Percentiles rank a stretch among this genome's conserved stretches.
These are phyloP conservation scores for Hyaloscypha variabilis DNA, from an alignment of 495 filamentous ascomycete species.

Conservation along the genomic window DNA sequence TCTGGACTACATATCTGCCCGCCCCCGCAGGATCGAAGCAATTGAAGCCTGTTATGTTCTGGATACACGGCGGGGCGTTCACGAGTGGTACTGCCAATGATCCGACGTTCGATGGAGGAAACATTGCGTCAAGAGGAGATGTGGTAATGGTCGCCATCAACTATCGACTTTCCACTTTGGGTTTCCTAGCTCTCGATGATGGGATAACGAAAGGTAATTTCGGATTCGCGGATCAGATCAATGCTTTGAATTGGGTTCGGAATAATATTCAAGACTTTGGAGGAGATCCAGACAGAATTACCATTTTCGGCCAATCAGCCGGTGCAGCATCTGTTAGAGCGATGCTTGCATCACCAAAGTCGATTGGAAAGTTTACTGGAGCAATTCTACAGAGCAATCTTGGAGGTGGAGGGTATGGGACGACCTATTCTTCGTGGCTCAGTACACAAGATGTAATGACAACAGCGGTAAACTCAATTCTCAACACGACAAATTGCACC, in stretches of 20 bases:
- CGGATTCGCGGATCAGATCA: slow-evolving; percentile 54
- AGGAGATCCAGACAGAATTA: slow-evolving; percentile 42
- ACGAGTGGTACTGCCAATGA: slow-evolving; percentile 31
- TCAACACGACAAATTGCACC: slow-evolving; percentile 42
- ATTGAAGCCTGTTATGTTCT: slow-evolving; percentile 51
- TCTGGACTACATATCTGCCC: slow-evolving; percentile 51
- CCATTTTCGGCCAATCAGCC: slow-evolving; percentile 54
- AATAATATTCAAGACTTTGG: slow-evolving; percentile 50
- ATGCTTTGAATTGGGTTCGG: slow-evolving; percentile 49
- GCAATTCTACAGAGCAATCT: slow-evolving; percentile 54
- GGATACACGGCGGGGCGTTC: slow-evolving; percentile 38
- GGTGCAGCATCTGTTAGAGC: slow-evolving; percentile 60
- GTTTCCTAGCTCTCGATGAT: slow-evolving; percentile 45
- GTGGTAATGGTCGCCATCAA: slow-evolving; percentile 46
- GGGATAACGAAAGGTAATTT: slow-evolving; percentile 47
- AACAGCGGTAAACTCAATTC: slow-evolving; percentile 36
- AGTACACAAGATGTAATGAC: slow-evolving; percentile 44
- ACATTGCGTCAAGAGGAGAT: slow-evolving; percentile 47
- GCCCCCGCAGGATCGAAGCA: slow-evolving; percentile 32
- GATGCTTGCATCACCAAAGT: slow-evolving; percentile 53
- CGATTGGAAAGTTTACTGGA: slow-evolving; percentile 48
- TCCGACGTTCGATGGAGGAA: slow-evolving; percentile 46
- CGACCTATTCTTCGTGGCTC: slow-evolving; percentile 50
- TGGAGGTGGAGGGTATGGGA: slow-evolving; percentile 50
- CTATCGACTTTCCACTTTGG: slow-evolving; percentile 37